Evolutionary conservation across 2,329 filamentous ascomycete species (phyloP), one percentile per base, ranked within the genome.

Genomic region (Fusarium bulbicola): DNA sequence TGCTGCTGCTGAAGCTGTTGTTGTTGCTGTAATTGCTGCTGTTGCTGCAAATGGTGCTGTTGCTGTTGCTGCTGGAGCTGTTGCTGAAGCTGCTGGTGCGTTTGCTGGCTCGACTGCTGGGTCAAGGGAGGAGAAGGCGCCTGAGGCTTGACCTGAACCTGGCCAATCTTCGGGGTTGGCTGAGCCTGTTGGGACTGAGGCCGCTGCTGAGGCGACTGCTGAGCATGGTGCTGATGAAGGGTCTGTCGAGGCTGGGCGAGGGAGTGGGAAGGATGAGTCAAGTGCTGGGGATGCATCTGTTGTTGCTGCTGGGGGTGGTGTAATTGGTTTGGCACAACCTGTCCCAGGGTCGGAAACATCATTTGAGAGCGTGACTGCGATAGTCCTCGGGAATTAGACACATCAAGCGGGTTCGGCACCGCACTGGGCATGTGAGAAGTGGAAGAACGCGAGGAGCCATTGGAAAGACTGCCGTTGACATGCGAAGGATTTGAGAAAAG

Each of bases 401-500:
- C 81, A 67, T 82, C 82, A 72, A 86, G 83, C 46, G 86, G 83
- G 75, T 86, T 85, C 64, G 87, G 82, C 60, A 87, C 81, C 47
- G 86, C 82, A 77, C 86, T 85, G 66, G 87, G 81, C 66, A 87
- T 81, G 74, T 86, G 86, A 59, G 82, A 77, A 64, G 82, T 83
- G 37, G 85, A 82, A 24, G 82, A 71, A 74, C 82, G 82, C 71
- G 85, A 86, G 77, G 86, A 76, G 61, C 87, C 82, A 79, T 85
- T 86, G 70, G 84, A 79, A 60, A 89, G 82, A 73, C 82, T 86
- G 66, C 84, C 76, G 82, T 85, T 78, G 82, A 87, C 81, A 50
- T 86, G 80, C 28, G 83, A 82, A 28, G 86, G 80, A 53, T 82
- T 84, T 76, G 83, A 80, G 80, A 88, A 90, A 68, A 90, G 81